phyloP scores from a whole-genome alignment of 805 yeast genomes.

The Novakomyces olei region DNA sequence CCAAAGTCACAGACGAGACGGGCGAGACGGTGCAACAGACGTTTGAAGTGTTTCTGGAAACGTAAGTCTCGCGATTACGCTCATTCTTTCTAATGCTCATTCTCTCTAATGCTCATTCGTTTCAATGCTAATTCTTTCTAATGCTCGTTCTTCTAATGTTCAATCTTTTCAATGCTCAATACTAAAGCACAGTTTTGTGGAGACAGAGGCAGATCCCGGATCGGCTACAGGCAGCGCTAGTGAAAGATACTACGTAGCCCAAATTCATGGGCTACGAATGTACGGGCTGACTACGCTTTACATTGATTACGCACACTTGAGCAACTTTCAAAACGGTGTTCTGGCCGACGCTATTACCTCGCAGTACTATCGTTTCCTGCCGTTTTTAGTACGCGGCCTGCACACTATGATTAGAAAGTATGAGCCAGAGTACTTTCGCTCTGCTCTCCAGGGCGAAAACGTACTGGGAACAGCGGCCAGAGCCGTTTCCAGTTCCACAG shows the following conservation, averaged over 20 bases:
- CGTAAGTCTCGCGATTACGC: too few relatives aligned
- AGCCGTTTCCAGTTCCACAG: constrained; percentile 15
- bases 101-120: too few relatives aligned
- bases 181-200: too few relatives aligned
- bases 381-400: constrained; percentile 58
- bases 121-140: too few relatives aligned
- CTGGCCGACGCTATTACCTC: constrained; percentile 74
- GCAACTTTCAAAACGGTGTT: constrained; percentile 47
- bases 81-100: too few relatives aligned
- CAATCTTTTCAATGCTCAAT: too few relatives aligned
- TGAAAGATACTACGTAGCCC: constrained; percentile 38
- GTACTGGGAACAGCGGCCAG: neutral
- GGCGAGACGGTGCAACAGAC: constrained; percentile 87
- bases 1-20: constrained; percentile 71
- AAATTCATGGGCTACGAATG: constrained; percentile 56
- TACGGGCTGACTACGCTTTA: constrained; percentile 59
- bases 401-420: constrained; percentile 46
- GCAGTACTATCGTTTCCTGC: constrained; percentile 80
- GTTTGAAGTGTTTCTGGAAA: constrained; percentile 64
- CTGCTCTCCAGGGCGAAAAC: constrained; percentile 1
- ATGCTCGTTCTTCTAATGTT: too few relatives aligned
- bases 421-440: constrained; percentile 29
- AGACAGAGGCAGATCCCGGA: constrained; percentile 18
- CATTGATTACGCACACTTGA: constrained; percentile 63
- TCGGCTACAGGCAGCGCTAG: constrained; percentile 13